Evolutionary conservation across 345 rosid species (phyloP), one percentile per base, ranked within the genome.

Genomic region (Mercurialis annua): DNA sequence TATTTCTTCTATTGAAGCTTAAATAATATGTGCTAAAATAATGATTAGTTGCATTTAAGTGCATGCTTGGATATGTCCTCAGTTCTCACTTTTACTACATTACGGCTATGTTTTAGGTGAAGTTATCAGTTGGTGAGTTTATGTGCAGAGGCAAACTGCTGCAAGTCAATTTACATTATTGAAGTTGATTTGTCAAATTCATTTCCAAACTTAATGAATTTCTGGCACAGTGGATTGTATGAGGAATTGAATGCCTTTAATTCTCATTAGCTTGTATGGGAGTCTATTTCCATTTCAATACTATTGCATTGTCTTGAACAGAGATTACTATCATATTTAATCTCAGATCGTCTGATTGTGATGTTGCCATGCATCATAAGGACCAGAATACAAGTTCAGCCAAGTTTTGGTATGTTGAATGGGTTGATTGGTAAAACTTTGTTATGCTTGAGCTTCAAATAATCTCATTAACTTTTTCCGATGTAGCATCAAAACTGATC

Each of bases 1-100:
- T 36, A 60, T 60, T 40, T 26, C 18, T 59, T 21, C 26, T 20
- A 27, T 14, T 59, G 59, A 34, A 66, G 58, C 57, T 47, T 63
- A 9, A 24, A 24, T 44, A 7, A 52, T 1, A 61, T 46, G 38
- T 29, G 2, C 18, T 26, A 9, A 48, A 46, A 67, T 59, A 54
- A 44, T 31, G 34, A 46, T 44, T 26, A 14, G 49, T 53, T 53
- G n/a, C 17, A 12, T 53, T 53, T 53, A 24, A 26, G 34, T 14
- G 18, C 58, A 10, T 53, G 57, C 18, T 52, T 26, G 33, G 9
- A 24, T 53, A 24, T 53, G 58, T 61, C 43, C 38, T 20, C 34
- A 40, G 2, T 24, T 2, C 57, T n/a, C n/a, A n/a, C n/a, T 21
- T 10, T 1, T 59, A 59, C 26, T 10, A 31, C 16, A 23, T 34